phyloP scores from a whole-genome alignment of 345 rosid species.

The Melastoma malabathricum region DNA sequence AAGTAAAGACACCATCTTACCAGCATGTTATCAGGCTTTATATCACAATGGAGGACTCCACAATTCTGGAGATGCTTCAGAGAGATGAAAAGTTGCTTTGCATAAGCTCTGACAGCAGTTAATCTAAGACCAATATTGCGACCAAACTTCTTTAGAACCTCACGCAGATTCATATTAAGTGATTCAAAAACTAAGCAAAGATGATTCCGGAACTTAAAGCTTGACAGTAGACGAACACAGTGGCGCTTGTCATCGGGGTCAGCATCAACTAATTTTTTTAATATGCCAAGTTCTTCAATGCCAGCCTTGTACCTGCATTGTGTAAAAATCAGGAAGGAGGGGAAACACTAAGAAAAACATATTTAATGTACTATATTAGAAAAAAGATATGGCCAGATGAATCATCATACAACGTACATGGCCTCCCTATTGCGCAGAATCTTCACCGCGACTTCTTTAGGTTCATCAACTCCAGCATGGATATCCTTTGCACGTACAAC shows the following conservation, averaged over 20 bases:
- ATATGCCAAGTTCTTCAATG: constrained; percentile 73
- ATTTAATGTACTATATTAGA: too few species aligned
- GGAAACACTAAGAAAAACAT: not conserved
- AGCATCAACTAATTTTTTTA: constrained; percentile 83
- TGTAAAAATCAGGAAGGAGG: not conserved
- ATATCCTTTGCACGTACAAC: constrained; percentile 91
- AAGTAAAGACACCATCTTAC: constrained; percentile 27
- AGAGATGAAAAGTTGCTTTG: constrained; percentile 92
- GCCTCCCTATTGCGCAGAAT: constrained; percentile 91
- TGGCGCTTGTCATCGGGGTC: constrained; percentile 90
- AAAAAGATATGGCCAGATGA: too few species aligned
- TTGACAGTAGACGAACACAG: constrained; percentile 81
- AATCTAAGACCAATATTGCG: constrained; percentile 97
- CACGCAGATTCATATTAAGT: constrained; percentile 97
- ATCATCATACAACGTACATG: constrained; percentile 48
- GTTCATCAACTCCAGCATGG: constrained; percentile 52
- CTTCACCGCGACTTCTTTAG: constrained; percentile 90
- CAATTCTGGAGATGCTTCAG: constrained; percentile 89
- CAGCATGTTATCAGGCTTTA: constrained; percentile 99
- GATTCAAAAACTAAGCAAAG: constrained; percentile 98
- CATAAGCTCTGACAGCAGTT: constrained; percentile 84
- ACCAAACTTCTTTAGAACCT: constrained; percentile 98
- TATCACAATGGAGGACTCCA: constrained; percentile 96
- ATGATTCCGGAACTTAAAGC: constrained; percentile 95
- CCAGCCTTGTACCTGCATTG: constrained; percentile 87